These are phyloP conservation scores for Alternaria tenuissima DNA, from an alignment of 2,329 filamentous ascomycete species.

Conservation along the genomic window DNA sequence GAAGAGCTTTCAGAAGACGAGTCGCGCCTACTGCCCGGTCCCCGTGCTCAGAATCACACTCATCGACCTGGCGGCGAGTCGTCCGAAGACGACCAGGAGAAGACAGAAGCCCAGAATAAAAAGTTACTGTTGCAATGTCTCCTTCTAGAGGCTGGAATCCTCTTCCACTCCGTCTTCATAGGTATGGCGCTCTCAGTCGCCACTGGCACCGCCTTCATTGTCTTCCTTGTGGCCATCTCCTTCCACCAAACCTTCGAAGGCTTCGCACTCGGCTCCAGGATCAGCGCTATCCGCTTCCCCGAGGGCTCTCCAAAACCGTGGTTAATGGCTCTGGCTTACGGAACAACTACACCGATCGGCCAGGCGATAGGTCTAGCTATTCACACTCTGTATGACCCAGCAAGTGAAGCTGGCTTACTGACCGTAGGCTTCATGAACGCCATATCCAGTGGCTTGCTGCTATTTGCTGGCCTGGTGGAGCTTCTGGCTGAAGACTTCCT, in stretches of 20 bases:
- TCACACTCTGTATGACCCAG: constrained; percentile 61
- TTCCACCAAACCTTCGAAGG: constrained; percentile 78
- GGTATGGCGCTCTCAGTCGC: constrained; percentile 77
- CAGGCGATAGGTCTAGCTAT: constrained; percentile 60
- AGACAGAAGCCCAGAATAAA: constrained; percentile 58
- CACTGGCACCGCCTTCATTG: constrained; percentile 68
- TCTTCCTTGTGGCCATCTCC: constrained; percentile 72
- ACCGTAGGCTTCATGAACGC: constrained; percentile 62
- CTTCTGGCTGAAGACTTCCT: constrained; percentile 62
- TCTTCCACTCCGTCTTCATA: constrained; percentile 81
- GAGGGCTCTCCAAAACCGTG: constrained; percentile 77
- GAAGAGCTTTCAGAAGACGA: constrained; percentile 40
- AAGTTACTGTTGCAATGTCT: constrained; percentile 77
- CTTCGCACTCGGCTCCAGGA: constrained; percentile 74
- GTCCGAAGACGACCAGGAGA: constrained; percentile 31
- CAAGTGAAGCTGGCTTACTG: constrained; percentile 57
- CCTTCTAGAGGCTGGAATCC: constrained; percentile 77
- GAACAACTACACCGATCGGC: constrained; percentile 63
- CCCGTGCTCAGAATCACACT: constrained; percentile 29
- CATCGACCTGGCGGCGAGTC: constrained; percentile 19
- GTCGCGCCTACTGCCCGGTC: constrained; percentile 41
- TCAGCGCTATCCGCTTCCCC: constrained; percentile 74
- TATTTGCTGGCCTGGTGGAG: constrained; percentile 61
- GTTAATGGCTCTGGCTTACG: constrained; percentile 71
- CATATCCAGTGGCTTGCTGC: constrained; percentile 56